Evolutionary conservation across 2,329 filamentous ascomycete species (phyloP).

Genomic region (Colletotrichum shisoi): DNA sequence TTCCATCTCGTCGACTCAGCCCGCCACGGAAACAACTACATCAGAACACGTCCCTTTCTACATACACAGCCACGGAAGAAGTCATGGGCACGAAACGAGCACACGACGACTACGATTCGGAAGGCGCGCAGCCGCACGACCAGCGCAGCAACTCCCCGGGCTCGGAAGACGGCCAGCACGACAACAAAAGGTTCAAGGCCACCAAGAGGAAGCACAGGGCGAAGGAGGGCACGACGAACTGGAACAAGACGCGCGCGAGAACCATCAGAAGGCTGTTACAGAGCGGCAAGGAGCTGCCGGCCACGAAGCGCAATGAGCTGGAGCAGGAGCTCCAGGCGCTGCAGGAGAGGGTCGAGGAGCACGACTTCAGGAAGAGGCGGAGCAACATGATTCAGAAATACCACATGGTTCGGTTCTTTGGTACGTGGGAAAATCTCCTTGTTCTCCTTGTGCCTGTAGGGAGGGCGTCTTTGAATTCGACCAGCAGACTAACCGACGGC

Average conservation of each 20-base stretch:
- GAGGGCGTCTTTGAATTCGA: background rate
- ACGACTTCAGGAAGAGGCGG: conserved; percentile 67
- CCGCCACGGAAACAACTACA: background rate
- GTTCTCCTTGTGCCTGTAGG: background rate
- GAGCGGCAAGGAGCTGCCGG: conserved; percentile 69
- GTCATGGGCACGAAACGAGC: conserved; percentile 47
- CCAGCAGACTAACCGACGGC: conserved; percentile 2
- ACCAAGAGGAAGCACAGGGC: conserved; percentile 53
- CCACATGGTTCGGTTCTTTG: conserved; percentile 86
- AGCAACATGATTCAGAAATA: conserved; percentile 78
- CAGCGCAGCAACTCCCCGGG: conserved; percentile 35
- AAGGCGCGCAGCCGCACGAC: conserved; percentile 27
- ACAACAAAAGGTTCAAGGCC: conserved; percentile 48
- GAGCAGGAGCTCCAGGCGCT: conserved; percentile 76
- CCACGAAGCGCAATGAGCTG: conserved; percentile 71
- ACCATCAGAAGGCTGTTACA: conserved; percentile 73
- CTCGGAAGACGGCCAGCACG: conserved; percentile 38
- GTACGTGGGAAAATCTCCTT: conserved; percentile 54
- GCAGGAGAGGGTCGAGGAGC: conserved; percentile 68
- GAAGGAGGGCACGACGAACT: conserved; percentile 61
- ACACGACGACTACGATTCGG: conserved; percentile 41
- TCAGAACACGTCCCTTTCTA: background rate
- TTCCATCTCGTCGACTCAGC: background rate
- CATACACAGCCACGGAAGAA: background rate
- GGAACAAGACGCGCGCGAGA: conserved; percentile 75